These are phyloP conservation scores for Annona squamosa DNA, from an alignment of 164 flowering plant genomes.

Conservation along the genomic window DNA sequence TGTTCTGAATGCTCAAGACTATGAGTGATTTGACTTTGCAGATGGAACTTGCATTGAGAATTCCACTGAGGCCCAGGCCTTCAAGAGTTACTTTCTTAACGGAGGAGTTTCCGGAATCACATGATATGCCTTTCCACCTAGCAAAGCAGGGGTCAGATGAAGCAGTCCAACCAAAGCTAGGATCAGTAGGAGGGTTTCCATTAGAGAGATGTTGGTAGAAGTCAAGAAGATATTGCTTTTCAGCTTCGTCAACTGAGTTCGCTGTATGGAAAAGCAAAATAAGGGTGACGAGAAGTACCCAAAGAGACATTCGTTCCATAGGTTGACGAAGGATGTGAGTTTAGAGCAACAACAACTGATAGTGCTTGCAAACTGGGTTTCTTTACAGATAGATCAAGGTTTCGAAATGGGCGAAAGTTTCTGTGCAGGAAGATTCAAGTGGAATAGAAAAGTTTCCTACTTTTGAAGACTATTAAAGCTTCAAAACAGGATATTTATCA, in stretches of 20 bases:
- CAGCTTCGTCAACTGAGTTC: slow-evolving; percentile 19
- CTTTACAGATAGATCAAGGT: background rate
- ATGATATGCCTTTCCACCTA: slow-evolving; percentile 30
- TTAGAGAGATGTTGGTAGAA: slow-evolving; percentile 22
- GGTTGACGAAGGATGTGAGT: background rate
- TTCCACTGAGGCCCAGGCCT: slow-evolving; percentile 23
- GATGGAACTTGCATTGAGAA: slow-evolving; percentile 23
- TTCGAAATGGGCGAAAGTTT: background rate
- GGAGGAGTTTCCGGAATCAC: slow-evolving; percentile 5
- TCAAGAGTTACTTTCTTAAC: slow-evolving; percentile 28
- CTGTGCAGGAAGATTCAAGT: background rate
- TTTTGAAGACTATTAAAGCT: background rate
- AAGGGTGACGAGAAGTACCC: slow-evolving; percentile 26
- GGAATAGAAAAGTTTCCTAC: background rate
- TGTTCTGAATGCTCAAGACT: slow-evolving; percentile 29
- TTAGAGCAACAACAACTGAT: background rate
- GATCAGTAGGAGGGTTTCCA: slow-evolving; percentile 4
- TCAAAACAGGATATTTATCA: background rate
- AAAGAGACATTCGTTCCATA: slow-evolving; percentile 23
- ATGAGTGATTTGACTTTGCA: slow-evolving; percentile 30
- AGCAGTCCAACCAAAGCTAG: slow-evolving; percentile 27
- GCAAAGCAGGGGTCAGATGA: slow-evolving; percentile 38
- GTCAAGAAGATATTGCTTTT: slow-evolving; percentile 15
- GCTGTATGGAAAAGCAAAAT: slow-evolving; percentile 20
- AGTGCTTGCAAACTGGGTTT: background rate